A percentile compares a stretch with the other conserved stretches of the same genome.
These are phyloP conservation scores for Collariella sp. DNA, from an alignment of 495 filamentous ascomycete genomes.

Conservation along the genomic window DNA sequence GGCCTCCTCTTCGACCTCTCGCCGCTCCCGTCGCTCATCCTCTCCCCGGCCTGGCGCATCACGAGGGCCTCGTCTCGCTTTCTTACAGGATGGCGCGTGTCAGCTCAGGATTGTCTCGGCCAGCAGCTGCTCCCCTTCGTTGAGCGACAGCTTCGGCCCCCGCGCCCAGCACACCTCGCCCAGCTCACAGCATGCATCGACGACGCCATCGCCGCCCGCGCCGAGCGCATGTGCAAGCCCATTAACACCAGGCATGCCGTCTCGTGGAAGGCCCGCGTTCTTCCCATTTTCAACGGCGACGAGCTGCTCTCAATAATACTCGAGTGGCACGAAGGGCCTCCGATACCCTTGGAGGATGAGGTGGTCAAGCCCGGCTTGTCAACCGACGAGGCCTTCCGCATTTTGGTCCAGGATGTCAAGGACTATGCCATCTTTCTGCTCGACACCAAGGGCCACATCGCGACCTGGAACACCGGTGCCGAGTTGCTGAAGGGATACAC, in stretches of 20 bases:
- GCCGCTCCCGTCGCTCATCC: conserved; percentile 42
- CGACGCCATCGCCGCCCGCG: conserved; percentile 35
- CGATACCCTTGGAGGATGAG: conserved; percentile 29
- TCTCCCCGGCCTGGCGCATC: conserved; percentile 40
- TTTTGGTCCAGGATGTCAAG: conserved; percentile 55
- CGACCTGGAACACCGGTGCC: conserved; percentile 56
- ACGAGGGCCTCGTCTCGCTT: conserved; percentile 45
- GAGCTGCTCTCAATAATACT: conserved; percentile 42
- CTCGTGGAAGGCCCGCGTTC: conserved; percentile 38
- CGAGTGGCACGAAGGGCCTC: conserved; percentile 35
- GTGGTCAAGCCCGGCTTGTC: conserved; percentile 34
- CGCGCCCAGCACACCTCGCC: conserved; percentile 30
- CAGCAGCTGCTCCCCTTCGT: conserved; percentile 37
- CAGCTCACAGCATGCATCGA: conserved; percentile 36
- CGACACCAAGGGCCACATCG: conserved; percentile 48
- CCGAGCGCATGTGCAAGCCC: conserved; percentile 23
- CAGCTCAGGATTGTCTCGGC: conserved; percentile 35
- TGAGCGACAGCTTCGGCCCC: conserved; percentile 24
- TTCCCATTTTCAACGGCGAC: conserved; percentile 43
- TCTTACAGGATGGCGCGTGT: conserved; percentile 28
- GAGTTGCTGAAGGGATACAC: conserved; percentile 52
- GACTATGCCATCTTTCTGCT: conserved; percentile 64
- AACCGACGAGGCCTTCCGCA: conserved; percentile 50
- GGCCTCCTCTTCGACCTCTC: conserved; percentile 37
- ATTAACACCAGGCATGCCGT: conserved; percentile 13